Conservation (phyloP, 2,329 filamentous ascomycete genomes). For the Beauveria caledonica region DNA sequence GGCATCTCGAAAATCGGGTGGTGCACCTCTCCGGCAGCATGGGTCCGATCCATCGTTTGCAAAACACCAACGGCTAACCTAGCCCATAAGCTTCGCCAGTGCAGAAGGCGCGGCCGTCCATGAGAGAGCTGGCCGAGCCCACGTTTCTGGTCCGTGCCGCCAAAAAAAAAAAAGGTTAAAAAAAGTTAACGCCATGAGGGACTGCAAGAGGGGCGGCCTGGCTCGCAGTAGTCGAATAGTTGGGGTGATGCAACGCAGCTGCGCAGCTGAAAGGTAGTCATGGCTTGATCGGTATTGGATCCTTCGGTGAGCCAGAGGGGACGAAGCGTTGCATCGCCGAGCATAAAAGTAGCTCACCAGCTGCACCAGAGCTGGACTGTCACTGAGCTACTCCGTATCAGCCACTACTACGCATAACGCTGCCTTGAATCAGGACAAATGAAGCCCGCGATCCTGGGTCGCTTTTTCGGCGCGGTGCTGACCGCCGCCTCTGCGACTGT, state of each 20-base stretch:
- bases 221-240: background rate
- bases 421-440: conserved; percentile 16
- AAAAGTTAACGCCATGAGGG: background rate
- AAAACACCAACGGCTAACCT: background rate
- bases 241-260: background rate
- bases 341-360: background rate
- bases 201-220: background rate
- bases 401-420: no score
- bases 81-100: background rate
- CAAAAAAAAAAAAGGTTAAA: no score
- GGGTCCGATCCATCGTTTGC: background rate
- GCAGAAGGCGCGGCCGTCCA: background rate
- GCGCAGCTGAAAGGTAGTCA: background rate
- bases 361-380: background rate
- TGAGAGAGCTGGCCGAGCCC: conserved; percentile 4
- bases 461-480: conserved; percentile 19
- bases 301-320: conserved; percentile 5
- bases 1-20: no score
- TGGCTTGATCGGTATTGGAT: background rate
- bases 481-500: conserved; percentile 22
- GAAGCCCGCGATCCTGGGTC: conserved; percentile 17
- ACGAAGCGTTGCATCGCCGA: background rate
- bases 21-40: background rate
- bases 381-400: no score
- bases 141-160: conserved; percentile 2